Conservation (phyloP, 2,329 filamentous ascomycete species). For the Lachnellula suecica region DNA sequence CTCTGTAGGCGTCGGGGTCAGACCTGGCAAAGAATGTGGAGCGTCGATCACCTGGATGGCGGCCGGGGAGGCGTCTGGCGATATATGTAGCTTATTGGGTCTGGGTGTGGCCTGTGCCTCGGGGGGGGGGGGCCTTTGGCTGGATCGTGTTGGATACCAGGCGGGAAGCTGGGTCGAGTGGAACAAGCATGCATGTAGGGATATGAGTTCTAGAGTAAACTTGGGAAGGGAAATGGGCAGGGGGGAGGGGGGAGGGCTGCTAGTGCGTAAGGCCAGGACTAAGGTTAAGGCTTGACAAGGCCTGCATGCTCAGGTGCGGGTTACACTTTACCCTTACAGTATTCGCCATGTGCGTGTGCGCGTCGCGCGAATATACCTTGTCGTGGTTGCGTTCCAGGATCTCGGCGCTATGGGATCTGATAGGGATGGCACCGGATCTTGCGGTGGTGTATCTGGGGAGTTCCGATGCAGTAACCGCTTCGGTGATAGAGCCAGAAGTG, state of each 20-base stretch:
- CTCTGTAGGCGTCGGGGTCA: slow-evolving; percentile 17
- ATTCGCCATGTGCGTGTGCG: neutral
- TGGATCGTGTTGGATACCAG: slow-evolving; percentile 25
- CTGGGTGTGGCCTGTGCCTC: slow-evolving; percentile 25
- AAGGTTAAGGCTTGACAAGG: slow-evolving; percentile 3
- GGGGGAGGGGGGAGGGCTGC: neutral
- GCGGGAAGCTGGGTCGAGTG: slow-evolving; percentile 20
- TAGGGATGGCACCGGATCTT: neutral
- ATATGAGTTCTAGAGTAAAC: neutral
- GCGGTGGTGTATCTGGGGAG: neutral
- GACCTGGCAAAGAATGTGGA: slow-evolving; percentile 33
- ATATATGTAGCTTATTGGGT: slow-evolving; percentile 34
- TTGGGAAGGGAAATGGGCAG: slow-evolving; percentile 4
- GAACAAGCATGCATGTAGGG: neutral
- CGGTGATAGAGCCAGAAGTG: neutral
- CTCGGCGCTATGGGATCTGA: neutral
- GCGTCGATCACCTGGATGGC: slow-evolving; percentile 40
- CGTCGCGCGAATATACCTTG: neutral
- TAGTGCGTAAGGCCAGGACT: neutral
- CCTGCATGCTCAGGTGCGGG: slow-evolving; percentile 3
- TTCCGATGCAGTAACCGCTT: neutral
- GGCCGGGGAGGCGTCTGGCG: slow-evolving; percentile 34
- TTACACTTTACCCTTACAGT: neutral
- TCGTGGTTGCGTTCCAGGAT: neutral
- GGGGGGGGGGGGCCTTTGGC: slow-evolving; percentile 15